Base-by-base conservation (phyloP, 371 early-diverging fungal species). In the Zopfochytrium polystomum region DNA sequence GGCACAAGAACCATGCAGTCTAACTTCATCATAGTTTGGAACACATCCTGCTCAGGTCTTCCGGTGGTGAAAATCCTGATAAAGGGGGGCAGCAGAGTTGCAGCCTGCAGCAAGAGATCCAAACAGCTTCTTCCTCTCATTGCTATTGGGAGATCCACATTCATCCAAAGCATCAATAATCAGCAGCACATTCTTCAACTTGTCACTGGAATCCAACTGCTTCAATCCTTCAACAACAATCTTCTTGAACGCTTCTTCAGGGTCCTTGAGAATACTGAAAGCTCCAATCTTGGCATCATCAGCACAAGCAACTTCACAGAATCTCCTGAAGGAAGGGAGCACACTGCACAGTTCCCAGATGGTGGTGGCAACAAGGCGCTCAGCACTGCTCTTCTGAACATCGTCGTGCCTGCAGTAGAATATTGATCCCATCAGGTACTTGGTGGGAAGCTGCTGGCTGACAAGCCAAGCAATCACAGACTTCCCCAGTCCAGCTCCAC, bases 141-240 rank as follows among this genome's bases (percentile, higher is more conserved):
- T 30, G 26, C 27, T 20, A 26, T 13, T 52, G 6, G 11, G 20
- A 30, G 26, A 9, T 9, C 27, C n/a, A 13, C 13, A 13, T 52
- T 52, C 52, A 52, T 52, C 52, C 26, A 52, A 32, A 13, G 52
- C 52, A 52, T 52, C 52, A 29, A 52, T 52, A 26, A 52, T 27
- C n/a, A n/a, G n/a, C n/a, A n/a, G n/a, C n/a, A n/a, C n/a, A n/a
- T n/a, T n/a, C n/a, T n/a, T n/a, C n/a, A n/a, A n/a, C n/a, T n/a
- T n/a, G n/a, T n/a, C n/a, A n/a, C n/a, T n/a, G n/a, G n/a, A n/a
- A n/a, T n/a, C n/a, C n/a, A n/a, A n/a, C n/a, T n/a, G n/a, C n/a
- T n/a, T n/a, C n/a, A n/a, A n/a, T n/a, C n/a, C n/a, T n/a, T n/a
- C n/a, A n/a, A n/a, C n/a, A n/a, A n/a, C n/a, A n/a, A n/a, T n/a